Evolutionary conservation across 805 yeast species (phyloP).

Genomic region (Alloascoidea hylecoeti): DNA sequence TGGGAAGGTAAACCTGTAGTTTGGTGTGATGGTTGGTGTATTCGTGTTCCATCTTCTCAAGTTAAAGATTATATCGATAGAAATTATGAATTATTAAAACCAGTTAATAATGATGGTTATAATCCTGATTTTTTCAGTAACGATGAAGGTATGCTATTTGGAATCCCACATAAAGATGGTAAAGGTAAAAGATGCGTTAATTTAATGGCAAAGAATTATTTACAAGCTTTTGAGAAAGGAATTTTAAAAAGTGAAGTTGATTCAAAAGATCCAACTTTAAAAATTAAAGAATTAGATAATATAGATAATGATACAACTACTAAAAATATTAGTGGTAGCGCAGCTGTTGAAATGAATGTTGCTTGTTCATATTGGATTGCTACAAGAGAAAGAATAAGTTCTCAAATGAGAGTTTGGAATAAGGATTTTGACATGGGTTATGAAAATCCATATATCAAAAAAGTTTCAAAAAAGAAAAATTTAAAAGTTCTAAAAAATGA

Average conservation of each 20-base stretch:
- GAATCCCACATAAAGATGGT: constrained; percentile 85
- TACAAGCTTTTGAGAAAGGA: constrained; percentile 60
- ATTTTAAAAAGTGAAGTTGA: constrained; percentile 52
- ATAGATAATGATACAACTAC: too few relatives aligned
- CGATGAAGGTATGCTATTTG: constrained; percentile 27
- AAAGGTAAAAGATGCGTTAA: constrained; percentile 57
- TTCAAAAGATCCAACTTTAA: constrained; percentile 66
- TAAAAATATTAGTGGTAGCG: too few relatives aligned
- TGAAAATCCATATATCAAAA: too few relatives aligned
- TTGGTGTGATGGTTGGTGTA: constrained; percentile 94
- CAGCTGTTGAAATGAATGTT: constrained; percentile 68
- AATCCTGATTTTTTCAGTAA: constrained; percentile 16
- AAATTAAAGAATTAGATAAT: too few relatives aligned
- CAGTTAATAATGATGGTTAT: too few relatives aligned
- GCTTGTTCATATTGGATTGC: constrained; percentile 90
- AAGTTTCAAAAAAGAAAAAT: constrained; percentile 4
- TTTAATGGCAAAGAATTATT: constrained; percentile 64
- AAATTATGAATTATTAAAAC: constrained; percentile 15
- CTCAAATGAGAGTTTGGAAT: constrained; percentile 71
- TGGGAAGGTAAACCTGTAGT: constrained; percentile 80
- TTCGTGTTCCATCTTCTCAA: constrained; percentile 33
- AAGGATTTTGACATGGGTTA: constrained; percentile 10
- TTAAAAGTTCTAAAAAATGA: constrained; percentile 11
- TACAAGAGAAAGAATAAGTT: constrained; percentile 67
- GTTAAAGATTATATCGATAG: constrained; percentile 17